Conservation (phyloP, 1,284 basidiomycete species). For the Volvariella volvacea region DNA sequence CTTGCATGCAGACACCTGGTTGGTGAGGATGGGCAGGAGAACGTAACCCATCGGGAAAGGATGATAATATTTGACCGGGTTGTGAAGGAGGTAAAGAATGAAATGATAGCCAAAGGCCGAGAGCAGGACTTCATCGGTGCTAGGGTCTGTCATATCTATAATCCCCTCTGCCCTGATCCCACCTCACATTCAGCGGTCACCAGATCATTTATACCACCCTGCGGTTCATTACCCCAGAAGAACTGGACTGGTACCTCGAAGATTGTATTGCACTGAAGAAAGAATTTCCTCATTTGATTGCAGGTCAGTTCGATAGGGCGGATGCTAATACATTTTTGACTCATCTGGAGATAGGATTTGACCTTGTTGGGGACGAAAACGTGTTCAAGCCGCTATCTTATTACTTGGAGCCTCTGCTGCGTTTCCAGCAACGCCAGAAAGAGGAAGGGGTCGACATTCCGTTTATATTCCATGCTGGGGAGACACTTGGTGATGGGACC, state of each 20-base stretch:
- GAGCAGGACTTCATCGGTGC: constrained; percentile 59
- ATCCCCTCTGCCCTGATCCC: background rate
- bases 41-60: constrained; percentile 57
- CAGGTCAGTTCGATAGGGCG: constrained; percentile 32
- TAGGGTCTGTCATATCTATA: constrained; percentile 31
- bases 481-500: constrained; percentile 70
- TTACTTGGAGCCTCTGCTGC: constrained; percentile 57
- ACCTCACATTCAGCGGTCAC: background rate
- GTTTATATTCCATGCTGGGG: constrained; percentile 76
- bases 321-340: constrained; percentile 1
- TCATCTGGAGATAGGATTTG: constrained; percentile 48
- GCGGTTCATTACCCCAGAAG: constrained; percentile 48
- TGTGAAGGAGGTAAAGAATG: constrained; percentile 46
- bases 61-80: constrained; percentile 51
- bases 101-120: constrained; percentile 44
- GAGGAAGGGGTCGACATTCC: constrained; percentile 62
- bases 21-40: constrained; percentile 48
- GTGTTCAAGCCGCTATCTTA: constrained; percentile 51
- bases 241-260: constrained; percentile 60
- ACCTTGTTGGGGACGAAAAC: constrained; percentile 77
- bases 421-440: constrained; percentile 51
- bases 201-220: constrained; percentile 71
- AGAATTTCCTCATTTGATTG: constrained; percentile 68
- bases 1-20: constrained; percentile 37
- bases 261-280: constrained; percentile 72